Base-by-base conservation (phyloP, 306 rosid genomes). In the Lagenaria siceraria region DNA sequence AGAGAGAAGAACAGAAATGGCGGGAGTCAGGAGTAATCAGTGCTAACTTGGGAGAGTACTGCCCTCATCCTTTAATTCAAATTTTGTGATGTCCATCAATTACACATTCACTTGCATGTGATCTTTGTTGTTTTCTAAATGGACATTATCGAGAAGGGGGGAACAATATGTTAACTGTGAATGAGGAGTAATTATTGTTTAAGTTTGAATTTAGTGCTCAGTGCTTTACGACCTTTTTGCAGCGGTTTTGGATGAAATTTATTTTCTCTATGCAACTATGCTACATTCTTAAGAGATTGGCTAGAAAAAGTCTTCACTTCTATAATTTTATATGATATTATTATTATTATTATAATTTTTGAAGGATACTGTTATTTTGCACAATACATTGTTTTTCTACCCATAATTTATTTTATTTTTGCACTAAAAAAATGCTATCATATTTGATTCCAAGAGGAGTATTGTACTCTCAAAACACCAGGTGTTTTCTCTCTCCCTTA, bases 21-120 rank as follows among this genome's bases (percentile, higher is more conserved):
- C 92, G 86, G 63, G 97, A 95, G 82, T 90, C 98, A 25, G 97
- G 97, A 89, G 89, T 82, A 76, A 83, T 90, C 74, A 90, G 89
- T 86, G 77, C 93, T 78, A 86, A 84, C 80, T 33, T 94, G 76
- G 93, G 94, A 84, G 92, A 89, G 98, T 92, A 95, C 83, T 96
- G 79, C 83, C 58, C 40, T 59, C 63, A 54, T 74, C 27, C 60
- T 72, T 52, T 35, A 71, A 24, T 75, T 71, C 8, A 15, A 46
- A 15, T 25, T 46, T 70, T 43, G 1, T 46, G 33, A 27, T 48
- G 76, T 48, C n/a, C 40, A 43, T 17, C 72, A 63, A 63, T 8
- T 53, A n/a, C 48, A 61, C 31, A 61, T 33, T 35, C 46, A 15
- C n/a, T 63, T 63, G 71, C 71, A 65, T 19, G 25, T 8, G 3